A percentile compares a stretch with the other conserved stretches of the same genome.
phyloP scores from a whole-genome alignment of 192 early-diverging fungal genomes.

The Backusella mclennaniae region DNA sequence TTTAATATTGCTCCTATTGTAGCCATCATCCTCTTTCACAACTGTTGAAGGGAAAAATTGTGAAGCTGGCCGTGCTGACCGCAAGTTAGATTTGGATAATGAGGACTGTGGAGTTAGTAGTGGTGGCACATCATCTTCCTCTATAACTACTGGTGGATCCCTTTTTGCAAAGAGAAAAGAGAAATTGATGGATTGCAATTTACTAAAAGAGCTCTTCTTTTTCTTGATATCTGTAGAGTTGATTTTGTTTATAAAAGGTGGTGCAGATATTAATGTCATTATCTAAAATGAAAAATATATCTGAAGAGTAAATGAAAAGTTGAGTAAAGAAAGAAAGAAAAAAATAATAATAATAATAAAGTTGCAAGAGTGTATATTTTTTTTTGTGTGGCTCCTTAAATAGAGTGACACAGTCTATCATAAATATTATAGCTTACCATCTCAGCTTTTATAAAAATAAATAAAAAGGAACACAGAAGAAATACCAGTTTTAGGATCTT shows the following conservation, averaged over 20 bases:
- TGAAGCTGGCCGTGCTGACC: not conserved
- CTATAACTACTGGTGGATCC: not conserved
- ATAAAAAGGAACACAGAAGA: conserved; percentile 1
- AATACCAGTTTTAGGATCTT: not conserved
- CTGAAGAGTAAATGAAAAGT: not conserved
- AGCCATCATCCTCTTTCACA: not conserved
- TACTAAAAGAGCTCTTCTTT: not conserved
- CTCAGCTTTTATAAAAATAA: conserved; percentile 8
- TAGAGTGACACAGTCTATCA: not conserved
- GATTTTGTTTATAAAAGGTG: not conserved
- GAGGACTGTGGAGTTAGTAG: not conserved
- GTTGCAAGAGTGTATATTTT: not conserved
- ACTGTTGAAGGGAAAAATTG: not conserved
- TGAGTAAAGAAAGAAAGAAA: not conserved
- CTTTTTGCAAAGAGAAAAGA: not conserved
- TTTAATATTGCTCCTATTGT: not conserved
- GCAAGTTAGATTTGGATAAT: not conserved
- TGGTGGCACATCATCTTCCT: not conserved
- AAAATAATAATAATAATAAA: not conserved
- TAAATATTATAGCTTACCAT: not conserved
- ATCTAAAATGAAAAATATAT: not conserved
- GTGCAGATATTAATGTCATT: conserved; percentile 3
- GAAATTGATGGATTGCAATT: not conserved
- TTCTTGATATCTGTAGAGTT: not conserved
- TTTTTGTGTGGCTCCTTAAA: conserved; percentile 4